Percentiles rank a stretch among this genome's conserved stretches.
These are phyloP conservation scores for Rosa lucieae DNA, from an alignment of 306 rosid genomes.

Conservation along the genomic window DNA sequence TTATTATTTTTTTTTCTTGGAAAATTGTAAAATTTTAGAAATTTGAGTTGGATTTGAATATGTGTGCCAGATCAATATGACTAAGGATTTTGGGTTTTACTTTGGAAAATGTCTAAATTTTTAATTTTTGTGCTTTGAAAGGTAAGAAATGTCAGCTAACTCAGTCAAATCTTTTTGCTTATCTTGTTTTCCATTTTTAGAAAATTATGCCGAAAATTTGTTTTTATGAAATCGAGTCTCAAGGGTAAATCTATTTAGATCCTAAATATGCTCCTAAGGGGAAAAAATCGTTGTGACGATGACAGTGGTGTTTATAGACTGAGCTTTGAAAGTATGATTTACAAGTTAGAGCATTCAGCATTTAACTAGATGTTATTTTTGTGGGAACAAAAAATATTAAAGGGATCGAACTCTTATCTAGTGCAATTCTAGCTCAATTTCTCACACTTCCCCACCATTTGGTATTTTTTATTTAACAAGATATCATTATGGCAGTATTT, in stretches of 20 bases:
- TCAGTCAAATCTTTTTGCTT: not conserved
- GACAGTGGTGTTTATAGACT: accelerated
- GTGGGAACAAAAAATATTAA: too few species aligned
- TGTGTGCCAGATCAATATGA: not conserved
- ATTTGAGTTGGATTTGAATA: not conserved
- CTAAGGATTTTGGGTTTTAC: not conserved
- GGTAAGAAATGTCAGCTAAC: not conserved
- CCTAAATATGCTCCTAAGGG: not conserved
- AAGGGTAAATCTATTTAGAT: not conserved
- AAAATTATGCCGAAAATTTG: not conserved
- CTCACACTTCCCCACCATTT: too few species aligned
- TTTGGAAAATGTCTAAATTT: not conserved
- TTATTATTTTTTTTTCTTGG: not conserved
- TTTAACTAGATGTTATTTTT: too few species aligned
- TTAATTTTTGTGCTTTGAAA: not conserved
- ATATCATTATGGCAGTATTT: too few species aligned
- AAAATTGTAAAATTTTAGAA: slow-evolving; percentile 8
- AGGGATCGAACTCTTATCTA: too few species aligned
- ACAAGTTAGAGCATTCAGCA: too few species aligned
- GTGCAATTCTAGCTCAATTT: too few species aligned
- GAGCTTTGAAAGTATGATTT: too few species aligned
- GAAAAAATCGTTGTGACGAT: accelerated
- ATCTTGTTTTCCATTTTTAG: slow-evolving; percentile 4
- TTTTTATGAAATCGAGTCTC: not conserved
- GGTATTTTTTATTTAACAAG: too few species aligned